Evolutionary conservation across 2,329 filamentous ascomycete genomes (phyloP).

Genomic region (Colletotrichum aenigma): DNA sequence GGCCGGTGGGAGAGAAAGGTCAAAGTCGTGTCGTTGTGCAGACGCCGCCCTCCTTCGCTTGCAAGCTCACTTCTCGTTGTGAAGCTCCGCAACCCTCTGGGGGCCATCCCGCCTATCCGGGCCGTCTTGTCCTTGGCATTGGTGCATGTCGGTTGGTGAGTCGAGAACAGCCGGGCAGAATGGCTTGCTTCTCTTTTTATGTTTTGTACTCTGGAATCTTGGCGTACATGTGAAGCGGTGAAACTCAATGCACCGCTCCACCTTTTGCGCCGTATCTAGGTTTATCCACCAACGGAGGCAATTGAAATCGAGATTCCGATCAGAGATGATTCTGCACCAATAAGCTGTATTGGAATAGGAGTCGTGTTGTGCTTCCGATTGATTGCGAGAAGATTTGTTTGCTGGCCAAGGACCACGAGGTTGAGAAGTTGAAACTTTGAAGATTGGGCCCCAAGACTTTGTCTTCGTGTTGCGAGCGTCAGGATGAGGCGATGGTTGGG

Average conservation of each 20-base stretch:
- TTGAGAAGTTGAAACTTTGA: background rate
- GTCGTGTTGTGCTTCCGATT: background rate
- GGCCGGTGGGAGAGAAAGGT: background rate
- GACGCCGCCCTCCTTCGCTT: background rate
- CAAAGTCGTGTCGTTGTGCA: background rate
- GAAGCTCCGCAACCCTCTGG: background rate
- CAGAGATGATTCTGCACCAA: background rate
- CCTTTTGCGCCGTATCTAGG: background rate
- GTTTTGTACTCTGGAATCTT: background rate
- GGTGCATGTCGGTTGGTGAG: background rate
- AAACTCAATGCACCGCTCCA: constrained; percentile 1
- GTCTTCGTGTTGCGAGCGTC: background rate
- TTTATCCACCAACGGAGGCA: constrained; percentile 18
- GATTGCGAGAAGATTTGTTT: background rate
- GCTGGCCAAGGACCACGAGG: background rate
- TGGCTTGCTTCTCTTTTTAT: constrained; percentile 18
- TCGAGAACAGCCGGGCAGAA: background rate
- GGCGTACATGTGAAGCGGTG: constrained; percentile 9
- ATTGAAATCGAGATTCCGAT: background rate
- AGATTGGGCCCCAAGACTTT: background rate
- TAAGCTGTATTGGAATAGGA: background rate
- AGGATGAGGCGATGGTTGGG: background rate
- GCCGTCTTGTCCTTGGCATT: constrained; percentile 4
- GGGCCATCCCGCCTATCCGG: constrained; percentile 4
- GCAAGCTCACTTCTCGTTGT: background rate